A percentile compares a stretch with the other conserved stretches of the same genome.
Evolutionary conservation across 345 rosid genomes (phyloP).

Genomic region (Aethionema arabicum): DNA sequence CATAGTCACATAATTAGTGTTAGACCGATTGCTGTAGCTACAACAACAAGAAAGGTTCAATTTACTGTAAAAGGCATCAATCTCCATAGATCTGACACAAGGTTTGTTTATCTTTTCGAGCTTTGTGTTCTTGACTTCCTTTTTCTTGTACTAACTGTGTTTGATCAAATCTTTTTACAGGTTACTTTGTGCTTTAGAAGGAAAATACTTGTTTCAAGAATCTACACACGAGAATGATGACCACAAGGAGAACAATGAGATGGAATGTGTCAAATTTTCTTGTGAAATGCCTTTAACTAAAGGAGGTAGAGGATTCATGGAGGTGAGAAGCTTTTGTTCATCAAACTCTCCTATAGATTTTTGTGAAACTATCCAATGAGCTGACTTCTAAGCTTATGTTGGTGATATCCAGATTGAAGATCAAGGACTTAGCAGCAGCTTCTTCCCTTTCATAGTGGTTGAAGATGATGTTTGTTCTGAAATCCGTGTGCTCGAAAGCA

Average conservation of each 20-base stretch:
- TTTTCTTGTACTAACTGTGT: conserved; percentile 10
- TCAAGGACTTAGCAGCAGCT: conserved; percentile 75
- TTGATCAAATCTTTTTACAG: conserved; percentile 42
- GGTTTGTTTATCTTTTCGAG: conserved; percentile 41
- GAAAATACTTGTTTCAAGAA: conserved; percentile 75
- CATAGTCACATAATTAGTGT: conserved; percentile 60
- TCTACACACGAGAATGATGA: conserved; percentile 47
- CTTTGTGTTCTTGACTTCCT: neutral
- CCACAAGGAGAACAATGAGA: conserved; percentile 49
- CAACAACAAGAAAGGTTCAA: conserved; percentile 51
- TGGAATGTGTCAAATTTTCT: conserved; percentile 55
- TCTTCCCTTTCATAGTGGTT: conserved; percentile 87
- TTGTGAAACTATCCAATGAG: neutral
- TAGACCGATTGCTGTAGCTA: conserved; percentile 76
- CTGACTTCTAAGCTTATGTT: conserved; percentile 29
- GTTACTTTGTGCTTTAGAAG: conserved; percentile 89
- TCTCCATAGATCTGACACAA: conserved; percentile 62
- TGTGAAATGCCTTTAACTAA: conserved; percentile 58
- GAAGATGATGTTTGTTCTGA: conserved; percentile 87
- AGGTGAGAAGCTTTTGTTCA: conserved; percentile 51
- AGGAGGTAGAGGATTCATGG: conserved; percentile 89
- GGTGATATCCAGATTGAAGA: conserved; percentile 79
- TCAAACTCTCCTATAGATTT: neutral
- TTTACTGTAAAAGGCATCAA: conserved; percentile 83
- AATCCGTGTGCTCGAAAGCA: conserved; percentile 73